Percentiles rank a stretch among this genome's conserved stretches.
These are phyloP conservation scores for Prinsepia uniflora DNA, from an alignment of 306 rosid species.

Conservation along the genomic window DNA sequence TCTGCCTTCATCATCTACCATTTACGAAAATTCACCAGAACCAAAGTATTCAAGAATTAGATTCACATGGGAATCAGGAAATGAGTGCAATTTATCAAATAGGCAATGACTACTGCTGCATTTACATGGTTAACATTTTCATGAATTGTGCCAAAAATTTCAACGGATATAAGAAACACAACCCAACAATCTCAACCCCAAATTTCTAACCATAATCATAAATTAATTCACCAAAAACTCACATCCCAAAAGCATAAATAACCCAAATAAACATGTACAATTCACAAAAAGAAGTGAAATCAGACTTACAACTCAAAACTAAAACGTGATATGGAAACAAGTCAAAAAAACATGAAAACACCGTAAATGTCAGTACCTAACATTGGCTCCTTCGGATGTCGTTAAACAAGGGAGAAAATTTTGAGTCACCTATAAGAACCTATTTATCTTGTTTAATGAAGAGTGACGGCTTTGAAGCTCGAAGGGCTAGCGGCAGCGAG, in stretches of 20 bases:
- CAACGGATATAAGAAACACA: too few relatives aligned
- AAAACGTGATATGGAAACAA: too few relatives aligned
- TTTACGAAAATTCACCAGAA: neutral
- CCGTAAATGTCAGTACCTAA: too few relatives aligned
- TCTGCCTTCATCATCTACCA: neutral
- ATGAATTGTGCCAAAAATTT: neutral
- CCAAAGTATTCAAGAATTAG: neutral
- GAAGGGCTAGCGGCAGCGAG: too few relatives aligned
- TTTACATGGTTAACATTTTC: neutral
- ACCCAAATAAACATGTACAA: constrained; percentile 6
- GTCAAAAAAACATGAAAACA: too few relatives aligned
- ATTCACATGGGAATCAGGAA: neutral
- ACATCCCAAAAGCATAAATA: neutral
- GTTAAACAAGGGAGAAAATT: too few relatives aligned
- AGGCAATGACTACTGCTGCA: neutral
- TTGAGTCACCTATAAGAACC: too few relatives aligned
- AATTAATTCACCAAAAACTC: constrained; percentile 5
- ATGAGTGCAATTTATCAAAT: neutral
- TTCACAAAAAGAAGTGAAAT: neutral
- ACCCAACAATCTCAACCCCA: constrained; percentile 11
- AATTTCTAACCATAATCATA: neutral
- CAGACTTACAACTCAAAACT: too few relatives aligned
- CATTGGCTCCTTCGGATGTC: too few relatives aligned
- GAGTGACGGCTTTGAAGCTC: too few relatives aligned
- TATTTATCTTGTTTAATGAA: too few relatives aligned